A percentile compares a stretch with the other conserved stretches of the same genome.
Evolutionary conservation across 2,329 filamentous ascomycete species (phyloP).

Genomic region (Penicillium oxalicum): DNA sequence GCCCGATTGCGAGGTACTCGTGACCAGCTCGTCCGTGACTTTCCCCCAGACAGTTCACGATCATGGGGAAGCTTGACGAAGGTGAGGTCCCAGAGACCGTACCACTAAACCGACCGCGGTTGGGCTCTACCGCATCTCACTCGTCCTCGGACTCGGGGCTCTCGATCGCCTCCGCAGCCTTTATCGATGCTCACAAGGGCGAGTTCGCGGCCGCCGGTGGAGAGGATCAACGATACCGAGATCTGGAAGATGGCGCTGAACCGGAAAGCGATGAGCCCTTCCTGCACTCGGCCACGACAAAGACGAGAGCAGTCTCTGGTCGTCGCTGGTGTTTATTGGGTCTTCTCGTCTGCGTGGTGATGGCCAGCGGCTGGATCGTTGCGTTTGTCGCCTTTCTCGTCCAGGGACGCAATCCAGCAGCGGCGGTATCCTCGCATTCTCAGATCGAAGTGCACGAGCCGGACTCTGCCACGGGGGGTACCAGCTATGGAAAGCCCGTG

Average conservation of each 20-base stretch:
- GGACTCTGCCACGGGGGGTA: constrained; percentile 25
- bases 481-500: constrained; percentile 37
- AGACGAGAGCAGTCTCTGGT: constrained; percentile 19
- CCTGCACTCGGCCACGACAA: constrained; percentile 11
- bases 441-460: constrained; percentile 24
- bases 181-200: constrained; percentile 24
- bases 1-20: constrained; percentile 6
- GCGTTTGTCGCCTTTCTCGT: constrained; percentile 41
- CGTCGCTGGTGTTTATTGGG: constrained; percentile 38
- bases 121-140: constrained; percentile 23
- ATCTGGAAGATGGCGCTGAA: constrained; percentile 31
- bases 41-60: constrained; percentile 7
- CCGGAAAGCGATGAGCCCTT: constrained; percentile 22
- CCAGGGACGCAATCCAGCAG: constrained; percentile 28
- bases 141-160: constrained; percentile 31
- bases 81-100: constrained; percentile 23
- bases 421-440: constrained; percentile 21
- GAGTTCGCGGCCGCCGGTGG: constrained; percentile 9
- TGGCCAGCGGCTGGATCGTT: constrained; percentile 37
- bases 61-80: constrained; percentile 23
- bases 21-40: constrained; percentile 2
- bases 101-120: constrained; percentile 23
- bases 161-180: constrained; percentile 28
- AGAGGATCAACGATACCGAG: constrained; percentile 26
- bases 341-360: constrained; percentile 33